Conservation (phyloP, 108 stramenopile species). For the Cyclotella cryptica region DNA sequence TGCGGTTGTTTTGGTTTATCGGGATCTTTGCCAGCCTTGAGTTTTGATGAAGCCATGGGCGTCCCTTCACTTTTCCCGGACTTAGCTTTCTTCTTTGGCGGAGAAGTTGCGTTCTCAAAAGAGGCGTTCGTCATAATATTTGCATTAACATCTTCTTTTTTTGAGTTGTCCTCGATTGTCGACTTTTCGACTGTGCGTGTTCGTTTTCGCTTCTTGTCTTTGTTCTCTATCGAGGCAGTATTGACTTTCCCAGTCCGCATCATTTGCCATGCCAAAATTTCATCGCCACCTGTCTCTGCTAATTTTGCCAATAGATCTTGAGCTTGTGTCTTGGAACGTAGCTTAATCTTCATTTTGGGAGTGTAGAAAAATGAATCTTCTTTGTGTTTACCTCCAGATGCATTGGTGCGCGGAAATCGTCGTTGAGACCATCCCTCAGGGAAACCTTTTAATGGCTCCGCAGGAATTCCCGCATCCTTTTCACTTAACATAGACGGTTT, state of each 20-base stretch:
- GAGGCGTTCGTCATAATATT: not conserved
- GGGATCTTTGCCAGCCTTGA: not conserved
- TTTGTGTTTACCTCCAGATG: not conserved
- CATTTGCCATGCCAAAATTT: not conserved
- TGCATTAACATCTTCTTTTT: too few species aligned
- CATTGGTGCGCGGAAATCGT: not conserved
- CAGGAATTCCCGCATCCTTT: not conserved
- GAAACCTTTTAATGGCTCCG: not conserved
- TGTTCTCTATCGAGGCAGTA: too few species aligned
- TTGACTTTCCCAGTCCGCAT: not conserved
- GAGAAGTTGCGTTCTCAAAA: not conserved
- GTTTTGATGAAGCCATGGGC: not conserved
- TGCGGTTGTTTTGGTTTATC: not conserved
- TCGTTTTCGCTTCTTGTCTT: not conserved
- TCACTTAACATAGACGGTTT: too few species aligned
- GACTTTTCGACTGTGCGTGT: not conserved
- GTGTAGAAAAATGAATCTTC: not conserved
- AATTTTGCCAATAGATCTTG: not conserved
- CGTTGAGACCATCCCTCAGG: not conserved
- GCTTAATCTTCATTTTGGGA: not conserved
- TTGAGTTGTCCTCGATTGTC: too few species aligned
- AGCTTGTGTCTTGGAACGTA: not conserved
- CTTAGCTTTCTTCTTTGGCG: not conserved
- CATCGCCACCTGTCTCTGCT: not conserved
- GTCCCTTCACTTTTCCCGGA: not conserved